phyloP scores from a whole-genome alignment of 371 early-diverging fungal species.

The Syncephalastrum monosporum region DNA sequence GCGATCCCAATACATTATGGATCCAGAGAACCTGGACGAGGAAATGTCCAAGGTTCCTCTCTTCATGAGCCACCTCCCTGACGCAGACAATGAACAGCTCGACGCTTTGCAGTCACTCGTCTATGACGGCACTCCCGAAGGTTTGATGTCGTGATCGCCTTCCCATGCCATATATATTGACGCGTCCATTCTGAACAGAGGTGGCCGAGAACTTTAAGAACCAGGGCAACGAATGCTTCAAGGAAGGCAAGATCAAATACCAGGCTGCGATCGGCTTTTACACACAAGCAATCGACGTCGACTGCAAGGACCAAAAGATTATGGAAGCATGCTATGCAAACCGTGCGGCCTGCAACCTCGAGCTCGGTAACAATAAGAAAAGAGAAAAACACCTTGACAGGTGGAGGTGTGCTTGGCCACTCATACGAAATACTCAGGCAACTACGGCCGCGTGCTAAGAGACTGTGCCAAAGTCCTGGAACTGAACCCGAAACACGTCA shows the following conservation, averaged over 20 bases:
- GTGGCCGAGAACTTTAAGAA: slow-evolving; percentile 92
- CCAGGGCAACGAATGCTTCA: slow-evolving; percentile 93
- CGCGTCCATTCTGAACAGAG: slow-evolving; percentile 52
- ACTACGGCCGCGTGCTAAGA: slow-evolving; percentile 80
- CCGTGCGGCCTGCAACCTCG: slow-evolving; percentile 91
- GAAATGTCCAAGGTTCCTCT: slow-evolving; percentile 81
- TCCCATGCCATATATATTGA: neutral
- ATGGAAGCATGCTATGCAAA: slow-evolving; percentile 82
- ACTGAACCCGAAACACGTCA: slow-evolving; percentile 78
- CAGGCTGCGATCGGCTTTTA: slow-evolving; percentile 84
- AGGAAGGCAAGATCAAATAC: slow-evolving; percentile 66
- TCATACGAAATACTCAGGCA: slow-evolving; percentile 36
- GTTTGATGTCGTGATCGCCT: slow-evolving; percentile 31
- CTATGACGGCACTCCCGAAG: slow-evolving; percentile 94
- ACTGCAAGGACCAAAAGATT: slow-evolving; percentile 74
- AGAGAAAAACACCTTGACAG: neutral
- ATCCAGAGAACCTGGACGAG: slow-evolving; percentile 51
- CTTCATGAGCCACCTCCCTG: slow-evolving; percentile 85
- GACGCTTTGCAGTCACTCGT: slow-evolving; percentile 85
- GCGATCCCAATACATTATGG: slow-evolving; percentile 37
- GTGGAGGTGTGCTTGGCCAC: neutral
- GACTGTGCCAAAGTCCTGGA: slow-evolving; percentile 90
- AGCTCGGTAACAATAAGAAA: slow-evolving; percentile 60
- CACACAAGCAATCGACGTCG: slow-evolving; percentile 81
- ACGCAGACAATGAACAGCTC: slow-evolving; percentile 78